Evolutionary conservation across 2,329 filamentous ascomycete genomes (phyloP), one percentile per base, ranked within the genome.

Genomic region (Lecanicillium sp.): DNA sequence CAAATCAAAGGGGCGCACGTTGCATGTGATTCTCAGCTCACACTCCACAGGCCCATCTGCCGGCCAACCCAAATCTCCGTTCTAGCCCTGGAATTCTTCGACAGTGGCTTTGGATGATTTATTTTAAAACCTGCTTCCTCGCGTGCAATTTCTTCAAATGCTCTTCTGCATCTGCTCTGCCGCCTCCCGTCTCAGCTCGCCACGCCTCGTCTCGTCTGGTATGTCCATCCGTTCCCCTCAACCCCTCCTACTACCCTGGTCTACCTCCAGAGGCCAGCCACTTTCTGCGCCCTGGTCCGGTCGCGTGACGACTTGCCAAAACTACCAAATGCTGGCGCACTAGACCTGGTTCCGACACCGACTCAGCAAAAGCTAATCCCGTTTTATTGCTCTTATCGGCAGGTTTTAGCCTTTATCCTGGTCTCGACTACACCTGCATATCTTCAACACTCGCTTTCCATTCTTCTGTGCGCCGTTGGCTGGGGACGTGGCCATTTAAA

Each of bases 291-390:
- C 38, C 45, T 42, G 17, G 32, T 20, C 23, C 23, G 30, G 45
- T 48, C 45, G 45, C 45, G 45, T 48, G 45, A 48, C 32, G 30
- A 48, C 30, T 42, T 48, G 30, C 45, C 42, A 10, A 36, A 44
- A 44, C 23, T 15, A 37, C 42, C 32, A 33, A 37, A 33, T 26
- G 29, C 26, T 24, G 24, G 38, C 30, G 42, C 45, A 42, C 45
- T 48, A 48, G 23, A n/a, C 45, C 45, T 37, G n/a, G 38, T 48
- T 42, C 33, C 45, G 29, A 48, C 45, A 48, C 45, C 45, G 45
- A 48, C 44, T 35, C 29, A 26, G 32, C 45, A 32, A 48, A 42
- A 20, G 14, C 38, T 27, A 17, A 23, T 17, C 37, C 36, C 26
- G n/a, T n/a, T 8, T 19, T 48, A 23, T n/a, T n/a, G 35, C 38